phyloP scores from a whole-genome alignment of 495 filamentous ascomycete species.

The Penicillium bialowiezense region DNA sequence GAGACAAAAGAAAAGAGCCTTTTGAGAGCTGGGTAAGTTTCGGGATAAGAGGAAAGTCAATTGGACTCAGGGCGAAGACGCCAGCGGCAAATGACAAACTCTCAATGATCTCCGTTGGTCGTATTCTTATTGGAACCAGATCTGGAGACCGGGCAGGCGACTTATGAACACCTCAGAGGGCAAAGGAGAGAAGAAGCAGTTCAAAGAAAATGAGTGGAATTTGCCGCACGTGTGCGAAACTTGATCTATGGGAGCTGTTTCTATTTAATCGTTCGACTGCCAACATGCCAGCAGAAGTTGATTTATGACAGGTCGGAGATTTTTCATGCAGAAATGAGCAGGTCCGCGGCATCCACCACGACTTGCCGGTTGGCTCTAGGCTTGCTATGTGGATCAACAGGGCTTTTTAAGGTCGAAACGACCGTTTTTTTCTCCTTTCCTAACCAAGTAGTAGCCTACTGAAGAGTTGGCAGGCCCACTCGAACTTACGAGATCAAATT shows the following conservation, averaged over 20 bases:
- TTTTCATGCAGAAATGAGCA: not conserved
- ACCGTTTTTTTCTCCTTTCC: not conserved
- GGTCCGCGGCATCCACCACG: not conserved
- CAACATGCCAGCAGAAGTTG: not conserved
- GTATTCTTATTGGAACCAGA: conserved; percentile 24
- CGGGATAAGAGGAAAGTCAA: conserved; percentile 24
- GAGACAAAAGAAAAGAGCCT: conserved; percentile 2
- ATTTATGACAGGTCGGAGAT: conserved; percentile 4
- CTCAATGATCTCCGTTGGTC: conserved; percentile 5
- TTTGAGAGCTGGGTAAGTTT: conserved; percentile 9
- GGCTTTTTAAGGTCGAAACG: conserved; percentile 2
- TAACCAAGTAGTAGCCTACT: not conserved
- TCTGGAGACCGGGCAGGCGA: not conserved
- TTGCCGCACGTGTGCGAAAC: not conserved
- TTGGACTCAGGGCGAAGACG: conserved; percentile 1
- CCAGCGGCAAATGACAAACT: conserved; percentile 2
- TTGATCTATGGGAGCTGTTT: no score
- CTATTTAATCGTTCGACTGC: no score
- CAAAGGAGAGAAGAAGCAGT: not conserved
- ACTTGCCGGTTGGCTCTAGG: conserved; percentile 1
- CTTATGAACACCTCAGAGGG: conserved; percentile 18
- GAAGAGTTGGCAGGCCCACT: conserved; percentile 3
- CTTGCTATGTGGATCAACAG: not conserved
- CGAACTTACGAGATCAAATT: not conserved
- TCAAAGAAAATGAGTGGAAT: not conserved